These are phyloP conservation scores for Triangularia verruculosa DNA, from an alignment of 2,329 filamentous ascomycete genomes.

Conservation along the genomic window DNA sequence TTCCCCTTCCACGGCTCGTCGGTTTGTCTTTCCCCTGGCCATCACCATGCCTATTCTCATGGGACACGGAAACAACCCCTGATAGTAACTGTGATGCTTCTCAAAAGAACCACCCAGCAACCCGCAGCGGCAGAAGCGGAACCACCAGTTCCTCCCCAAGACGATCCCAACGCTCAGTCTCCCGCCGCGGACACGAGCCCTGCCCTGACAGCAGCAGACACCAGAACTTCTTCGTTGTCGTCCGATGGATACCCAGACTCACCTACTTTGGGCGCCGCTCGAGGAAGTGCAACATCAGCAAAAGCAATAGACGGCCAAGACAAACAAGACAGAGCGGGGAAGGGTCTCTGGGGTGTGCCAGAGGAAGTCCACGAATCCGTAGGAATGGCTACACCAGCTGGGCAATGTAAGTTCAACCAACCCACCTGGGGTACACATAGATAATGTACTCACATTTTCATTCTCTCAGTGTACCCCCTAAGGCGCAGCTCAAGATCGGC, in stretches of 20 bases:
- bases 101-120: not conserved
- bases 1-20: not conserved
- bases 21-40: not conserved
- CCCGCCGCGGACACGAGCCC: not conserved
- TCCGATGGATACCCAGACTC: slow-evolving; percentile 9
- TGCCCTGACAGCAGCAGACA: not conserved
- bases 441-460: too few relatives aligned
- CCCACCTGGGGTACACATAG: too few relatives aligned
- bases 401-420: not conserved
- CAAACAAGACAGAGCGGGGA: not conserved
- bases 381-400: not conserved
- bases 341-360: not conserved
- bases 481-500: not conserved
- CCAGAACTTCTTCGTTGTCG: not conserved
- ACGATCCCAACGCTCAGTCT: not conserved
- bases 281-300: not conserved
- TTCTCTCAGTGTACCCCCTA: not conserved
- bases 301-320: not conserved
- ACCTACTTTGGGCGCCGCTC: slow-evolving; percentile 1
- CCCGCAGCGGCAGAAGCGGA: not conserved
- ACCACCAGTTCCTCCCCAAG: not conserved
- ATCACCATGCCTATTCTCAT: not conserved
- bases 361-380: not conserved
- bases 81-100: not conserved
- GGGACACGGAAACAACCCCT: not conserved